Evolutionary conservation across 495 filamentous ascomycete genomes (phyloP).

Genomic region (Cryomyces antarcticus): DNA sequence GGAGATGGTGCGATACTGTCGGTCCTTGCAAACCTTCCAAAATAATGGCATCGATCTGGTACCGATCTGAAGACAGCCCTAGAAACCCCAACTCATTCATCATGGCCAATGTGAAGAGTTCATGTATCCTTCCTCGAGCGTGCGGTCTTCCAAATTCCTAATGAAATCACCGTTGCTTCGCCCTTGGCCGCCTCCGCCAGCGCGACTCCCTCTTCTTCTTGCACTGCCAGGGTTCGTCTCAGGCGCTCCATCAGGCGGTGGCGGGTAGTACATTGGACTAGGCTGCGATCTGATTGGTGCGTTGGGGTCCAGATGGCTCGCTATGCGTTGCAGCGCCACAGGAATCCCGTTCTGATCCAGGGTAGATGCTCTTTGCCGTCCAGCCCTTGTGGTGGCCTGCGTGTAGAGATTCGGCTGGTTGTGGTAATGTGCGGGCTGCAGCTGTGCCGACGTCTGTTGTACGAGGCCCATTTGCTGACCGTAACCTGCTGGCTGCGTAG

Average conservation of each 20-base stretch:
- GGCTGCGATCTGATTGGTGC: slow-evolving; percentile 88
- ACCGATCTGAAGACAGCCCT: no score
- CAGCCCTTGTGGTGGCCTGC: slow-evolving; percentile 65
- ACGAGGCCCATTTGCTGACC: slow-evolving; percentile 60
- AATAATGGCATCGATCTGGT: no score
- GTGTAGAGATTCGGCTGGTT: slow-evolving; percentile 59
- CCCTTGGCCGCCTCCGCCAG: slow-evolving; percentile 30
- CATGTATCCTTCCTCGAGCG: slow-evolving; percentile 69
- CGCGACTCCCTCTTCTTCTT: slow-evolving; percentile 56
- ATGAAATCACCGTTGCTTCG: slow-evolving; percentile 68
- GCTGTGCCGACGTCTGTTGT: slow-evolving; percentile 38
- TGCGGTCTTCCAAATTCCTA: slow-evolving; percentile 79
- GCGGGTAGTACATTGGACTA: slow-evolving; percentile 93
- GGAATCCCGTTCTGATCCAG: slow-evolving; percentile 90
- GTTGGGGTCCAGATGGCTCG: slow-evolving; percentile 86
- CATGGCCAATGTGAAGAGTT: slow-evolving; percentile 45
- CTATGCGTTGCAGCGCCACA: slow-evolving; percentile 81
- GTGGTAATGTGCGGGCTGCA: slow-evolving; percentile 48
- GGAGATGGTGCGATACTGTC: no score
- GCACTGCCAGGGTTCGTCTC: slow-evolving; percentile 40
- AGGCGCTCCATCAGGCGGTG: slow-evolving; percentile 69
- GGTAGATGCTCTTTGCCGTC: slow-evolving; percentile 79
- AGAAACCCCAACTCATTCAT: slow-evolving; percentile 1
- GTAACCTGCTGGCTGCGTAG: slow-evolving; percentile 43
- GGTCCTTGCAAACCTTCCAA: no score